Evolutionary conservation across 495 filamentous ascomycete species (phyloP).

Genomic region (Amorphotheca resinae): DNA sequence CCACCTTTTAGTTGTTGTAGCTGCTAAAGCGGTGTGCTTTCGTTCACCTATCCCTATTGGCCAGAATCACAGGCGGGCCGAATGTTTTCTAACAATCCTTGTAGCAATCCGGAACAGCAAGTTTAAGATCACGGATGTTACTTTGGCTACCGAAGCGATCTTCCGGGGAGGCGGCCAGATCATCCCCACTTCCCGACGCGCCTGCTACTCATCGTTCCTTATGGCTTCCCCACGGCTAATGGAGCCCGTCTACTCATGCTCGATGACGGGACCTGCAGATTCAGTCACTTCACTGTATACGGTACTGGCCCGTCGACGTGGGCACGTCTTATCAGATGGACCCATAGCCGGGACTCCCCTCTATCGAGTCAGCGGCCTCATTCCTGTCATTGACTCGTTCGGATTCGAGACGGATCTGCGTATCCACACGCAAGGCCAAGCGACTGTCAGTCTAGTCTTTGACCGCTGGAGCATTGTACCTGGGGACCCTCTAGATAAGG

Average conservation of each 20-base stretch:
- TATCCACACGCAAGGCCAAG: slow-evolving; percentile 90
- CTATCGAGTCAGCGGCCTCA: slow-evolving; percentile 77
- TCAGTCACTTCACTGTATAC: slow-evolving; percentile 83
- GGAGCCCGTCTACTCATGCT: slow-evolving; percentile 87
- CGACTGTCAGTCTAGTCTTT: slow-evolving; percentile 82
- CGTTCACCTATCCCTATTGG: slow-evolving; percentile 16
- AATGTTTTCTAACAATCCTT: slow-evolving; percentile 8
- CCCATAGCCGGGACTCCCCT: slow-evolving; percentile 93
- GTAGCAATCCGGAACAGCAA: slow-evolving; percentile 90
- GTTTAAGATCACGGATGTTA: slow-evolving; percentile 85
- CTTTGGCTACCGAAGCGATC: slow-evolving; percentile 78
- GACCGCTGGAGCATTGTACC: slow-evolving; percentile 93
- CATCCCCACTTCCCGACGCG: slow-evolving; percentile 84
- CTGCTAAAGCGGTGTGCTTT: slow-evolving; percentile 19
- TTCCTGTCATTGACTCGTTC: slow-evolving; percentile 93
- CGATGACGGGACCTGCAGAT: slow-evolving; percentile 87
- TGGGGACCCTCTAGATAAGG: slow-evolving; percentile 85
- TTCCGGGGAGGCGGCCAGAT: slow-evolving; percentile 93
- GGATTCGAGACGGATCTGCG: slow-evolving; percentile 95
- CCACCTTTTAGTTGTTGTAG: slow-evolving; percentile 11
- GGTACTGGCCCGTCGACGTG: slow-evolving; percentile 73
- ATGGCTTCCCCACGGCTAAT: slow-evolving; percentile 94
- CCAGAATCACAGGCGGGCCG: slow-evolving; percentile 3
- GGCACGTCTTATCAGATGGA: slow-evolving; percentile 85
- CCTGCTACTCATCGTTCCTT: slow-evolving; percentile 87